phyloP scores from a whole-genome alignment of 495 filamentous ascomycete genomes.

The Halenospora varia region DNA sequence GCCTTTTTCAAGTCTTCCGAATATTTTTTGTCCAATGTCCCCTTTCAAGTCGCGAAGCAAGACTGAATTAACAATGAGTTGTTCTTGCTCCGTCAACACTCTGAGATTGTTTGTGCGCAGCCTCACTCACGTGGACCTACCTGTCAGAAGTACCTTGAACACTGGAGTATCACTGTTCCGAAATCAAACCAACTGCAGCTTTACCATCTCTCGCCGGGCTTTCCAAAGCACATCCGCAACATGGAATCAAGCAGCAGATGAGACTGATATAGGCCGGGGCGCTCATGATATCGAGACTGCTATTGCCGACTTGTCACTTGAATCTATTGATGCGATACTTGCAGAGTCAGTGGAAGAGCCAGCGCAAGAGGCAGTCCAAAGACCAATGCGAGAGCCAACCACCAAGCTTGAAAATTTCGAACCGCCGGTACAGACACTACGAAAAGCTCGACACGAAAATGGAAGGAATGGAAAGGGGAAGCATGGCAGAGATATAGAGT shows the following conservation, averaged over 20 bases:
- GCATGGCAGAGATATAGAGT: too few relatives aligned
- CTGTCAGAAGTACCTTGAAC: constrained; percentile 4
- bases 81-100: constrained; percentile 41
- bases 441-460: neutral
- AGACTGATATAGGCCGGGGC: neutral
- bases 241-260: neutral
- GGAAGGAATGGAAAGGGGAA: neutral
- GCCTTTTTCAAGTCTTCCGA: too few relatives aligned
- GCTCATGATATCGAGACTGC: constrained; percentile 20
- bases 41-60: neutral
- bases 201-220: neutral
- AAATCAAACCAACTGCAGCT: neutral
- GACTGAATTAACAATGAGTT: constrained; percentile 35
- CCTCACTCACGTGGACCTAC: constrained; percentile 40
- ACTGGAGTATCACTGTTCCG: neutral
- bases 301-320: constrained; percentile 28
- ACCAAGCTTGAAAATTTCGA: neutral
- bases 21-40: neutral
- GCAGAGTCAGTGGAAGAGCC: neutral
- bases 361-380: neutral
- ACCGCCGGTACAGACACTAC: too few relatives aligned
- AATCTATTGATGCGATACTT: constrained; percentile 28
- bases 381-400: neutral
- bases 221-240: neutral
- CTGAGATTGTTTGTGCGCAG: constrained; percentile 45